Conservation (phyloP, 345 rosid genomes). For the Reutealis trisperma region DNA sequence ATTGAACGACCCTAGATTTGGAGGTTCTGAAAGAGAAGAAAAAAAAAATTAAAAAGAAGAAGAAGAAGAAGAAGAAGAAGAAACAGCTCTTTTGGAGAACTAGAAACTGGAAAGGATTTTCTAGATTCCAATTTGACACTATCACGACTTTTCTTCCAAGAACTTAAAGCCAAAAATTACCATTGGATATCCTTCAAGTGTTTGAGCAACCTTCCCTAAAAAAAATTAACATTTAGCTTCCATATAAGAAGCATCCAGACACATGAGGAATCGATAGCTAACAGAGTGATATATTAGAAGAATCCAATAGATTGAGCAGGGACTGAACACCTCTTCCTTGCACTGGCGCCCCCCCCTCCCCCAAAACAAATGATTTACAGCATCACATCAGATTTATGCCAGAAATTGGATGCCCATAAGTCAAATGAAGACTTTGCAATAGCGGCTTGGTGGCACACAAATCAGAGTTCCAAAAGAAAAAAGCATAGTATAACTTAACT, state of each 20-base stretch:
- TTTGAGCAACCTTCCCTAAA: neutral
- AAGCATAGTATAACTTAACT: neutral
- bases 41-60: too few species aligned
- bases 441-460: neutral
- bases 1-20: neutral
- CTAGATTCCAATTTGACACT: neutral
- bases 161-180: neutral
- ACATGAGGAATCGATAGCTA: neutral
- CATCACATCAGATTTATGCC: neutral
- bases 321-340: too few species aligned
- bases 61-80: too few species aligned
- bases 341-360: too few species aligned
- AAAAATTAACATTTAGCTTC: neutral
- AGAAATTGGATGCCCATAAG: neutral
- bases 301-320: conserved; percentile 1
- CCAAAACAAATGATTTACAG: neutral
- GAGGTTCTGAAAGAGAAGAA: neutral
- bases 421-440: neutral
- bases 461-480: neutral
- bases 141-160: neutral
- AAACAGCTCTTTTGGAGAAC: neutral
- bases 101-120: neutral
- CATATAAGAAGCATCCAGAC: neutral
- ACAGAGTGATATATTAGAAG: too few species aligned
- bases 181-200: too few species aligned